Percentiles rank a stretch among this genome's conserved stretches.
Evolutionary conservation across 306 rosid species (phyloP).

Genomic region (Quercus aquifolioides): DNA sequence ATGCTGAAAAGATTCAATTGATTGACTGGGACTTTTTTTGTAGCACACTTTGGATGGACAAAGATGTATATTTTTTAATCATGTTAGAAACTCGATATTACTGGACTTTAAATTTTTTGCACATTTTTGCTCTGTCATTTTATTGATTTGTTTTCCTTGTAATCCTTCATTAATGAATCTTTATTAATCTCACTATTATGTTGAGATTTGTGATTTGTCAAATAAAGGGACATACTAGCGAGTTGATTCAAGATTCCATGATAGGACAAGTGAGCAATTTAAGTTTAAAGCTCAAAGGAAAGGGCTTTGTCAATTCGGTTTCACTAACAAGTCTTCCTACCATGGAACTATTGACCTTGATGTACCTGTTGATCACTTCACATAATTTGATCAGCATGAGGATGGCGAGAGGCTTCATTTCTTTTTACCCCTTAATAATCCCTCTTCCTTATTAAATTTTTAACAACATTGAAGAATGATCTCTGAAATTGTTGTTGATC

Average conservation of each 20-base stretch:
- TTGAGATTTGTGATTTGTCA: slow-evolving; percentile 18
- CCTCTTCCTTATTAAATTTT: neutral
- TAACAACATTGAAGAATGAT: neutral
- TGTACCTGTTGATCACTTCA: slow-evolving; percentile 77
- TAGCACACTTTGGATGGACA: neutral
- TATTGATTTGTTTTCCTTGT: neutral
- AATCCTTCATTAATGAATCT: slow-evolving; percentile 4
- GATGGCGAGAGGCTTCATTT: slow-evolving; percentile 57
- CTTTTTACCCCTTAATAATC: neutral
- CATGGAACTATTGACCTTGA: slow-evolving; percentile 81
- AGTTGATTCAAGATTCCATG: slow-evolving; percentile 72
- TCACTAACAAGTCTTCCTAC: slow-evolving; percentile 75
- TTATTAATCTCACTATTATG: neutral
- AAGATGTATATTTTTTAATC: too few species aligned
- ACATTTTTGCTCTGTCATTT: neutral
- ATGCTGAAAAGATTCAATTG: too few species aligned
- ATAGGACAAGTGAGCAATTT: slow-evolving; percentile 49
- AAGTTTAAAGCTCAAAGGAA: slow-evolving; percentile 56
- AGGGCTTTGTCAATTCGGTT: slow-evolving; percentile 70
- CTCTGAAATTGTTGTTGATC: slow-evolving; percentile 19
- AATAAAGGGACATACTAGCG: slow-evolving; percentile 82
- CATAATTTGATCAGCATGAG: slow-evolving; percentile 79
- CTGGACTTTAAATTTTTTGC: neutral
- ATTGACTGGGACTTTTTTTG: neutral
- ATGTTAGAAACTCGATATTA: too few species aligned